These are phyloP conservation scores for Chamaecyparis obtusa DNA, from an alignment of 75 land plant species.

Conservation along the genomic window DNA sequence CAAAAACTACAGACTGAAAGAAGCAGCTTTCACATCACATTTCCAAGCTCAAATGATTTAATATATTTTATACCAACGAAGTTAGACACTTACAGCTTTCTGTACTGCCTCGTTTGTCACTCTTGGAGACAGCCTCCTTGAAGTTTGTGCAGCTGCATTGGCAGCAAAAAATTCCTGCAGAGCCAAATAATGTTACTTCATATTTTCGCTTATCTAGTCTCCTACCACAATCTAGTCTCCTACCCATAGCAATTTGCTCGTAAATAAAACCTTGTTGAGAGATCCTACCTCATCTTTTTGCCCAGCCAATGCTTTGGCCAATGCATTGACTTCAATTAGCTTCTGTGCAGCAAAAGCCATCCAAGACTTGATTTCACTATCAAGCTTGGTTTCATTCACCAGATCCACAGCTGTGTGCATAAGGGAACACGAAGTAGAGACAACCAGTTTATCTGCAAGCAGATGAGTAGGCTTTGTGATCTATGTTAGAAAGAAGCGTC, in stretches of 20 bases:
- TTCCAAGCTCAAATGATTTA: not conserved
- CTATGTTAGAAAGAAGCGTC: not conserved
- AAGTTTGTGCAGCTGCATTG: slow-evolving; percentile 38
- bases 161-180: slow-evolving; percentile 33
- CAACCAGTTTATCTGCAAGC: slow-evolving; percentile 64
- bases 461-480: not conserved
- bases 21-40: not conserved
- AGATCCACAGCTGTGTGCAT: slow-evolving; percentile 77
- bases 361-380: slow-evolving; percentile 78
- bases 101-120: slow-evolving; percentile 35
- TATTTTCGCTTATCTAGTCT: not conserved
- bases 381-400: slow-evolving; percentile 70
- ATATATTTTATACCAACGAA: not conserved
- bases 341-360: slow-evolving; percentile 68
- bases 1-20: not conserved
- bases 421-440: slow-evolving; percentile 82
- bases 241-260: not conserved
- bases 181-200: not conserved
- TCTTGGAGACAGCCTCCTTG: slow-evolving; percentile 34
- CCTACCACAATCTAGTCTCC: not conserved
- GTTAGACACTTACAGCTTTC: slow-evolving; percentile 27
- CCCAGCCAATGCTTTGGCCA: slow-evolving; percentile 73
- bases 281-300: slow-evolving; percentile 66
- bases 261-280: not conserved
- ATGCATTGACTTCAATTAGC: slow-evolving; percentile 52